phyloP scores from a whole-genome alignment of 441 rosid genomes.

The Aleurites moluccanus region DNA sequence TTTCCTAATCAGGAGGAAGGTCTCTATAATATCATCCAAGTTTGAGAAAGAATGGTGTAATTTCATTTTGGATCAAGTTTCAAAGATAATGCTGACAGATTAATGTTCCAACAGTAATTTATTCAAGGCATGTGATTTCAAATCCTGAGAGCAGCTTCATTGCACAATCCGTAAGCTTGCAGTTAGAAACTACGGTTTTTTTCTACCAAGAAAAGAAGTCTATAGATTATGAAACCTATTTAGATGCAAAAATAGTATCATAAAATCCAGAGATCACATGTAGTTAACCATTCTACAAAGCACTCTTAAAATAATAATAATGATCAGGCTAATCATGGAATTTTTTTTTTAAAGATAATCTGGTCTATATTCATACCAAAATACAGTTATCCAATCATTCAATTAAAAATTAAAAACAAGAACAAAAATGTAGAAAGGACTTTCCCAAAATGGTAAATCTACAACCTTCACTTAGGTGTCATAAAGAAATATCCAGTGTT shows the following conservation, averaged over 20 bases:
- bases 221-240: neutral
- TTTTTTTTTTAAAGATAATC: neutral
- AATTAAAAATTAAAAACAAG: neutral
- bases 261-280: neutral
- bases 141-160: neutral
- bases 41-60: neutral
- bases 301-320: neutral
- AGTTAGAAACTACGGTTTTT: neutral
- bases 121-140: neutral
- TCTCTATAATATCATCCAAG: neutral
- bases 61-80: neutral
- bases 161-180: neutral
- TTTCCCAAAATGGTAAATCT: neutral
- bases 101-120: neutral
- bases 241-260: neutral
- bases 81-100: neutral
- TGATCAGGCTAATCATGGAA: neutral
- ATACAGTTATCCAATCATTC: neutral
- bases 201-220: neutral
- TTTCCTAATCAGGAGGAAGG: neutral
- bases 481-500: constrained; percentile 1
- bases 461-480: neutral
- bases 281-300: too few relatives aligned
- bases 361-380: neutral
- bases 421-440: neutral